Evolutionary conservation across 176 grass and related monocot genomes (phyloP).

Genomic region (maize (Zea mays)): Zm-B73-REFERENCE-NAM-5.0 NC_050096.1:56887001-56887500

Average conservation of each 20-base stretch:
- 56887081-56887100: not conserved
- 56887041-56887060: not conserved
- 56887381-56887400: slow-evolving; percentile 18
- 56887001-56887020: not conserved
- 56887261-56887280: slow-evolving; percentile 17
- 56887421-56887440: slow-evolving; percentile 95
- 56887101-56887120: not conserved
- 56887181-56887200: not conserved
- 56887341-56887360: slow-evolving; percentile 4
- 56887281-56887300: slow-evolving; percentile 16
- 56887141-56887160: not conserved
- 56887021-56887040: not conserved
- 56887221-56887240: not conserved
- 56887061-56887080: not conserved
- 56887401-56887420: slow-evolving; percentile 78
- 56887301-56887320: not conserved
- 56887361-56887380: slow-evolving; percentile 16
- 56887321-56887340: slow-evolving; percentile 2
- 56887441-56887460: slow-evolving; percentile 93
- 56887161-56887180: not conserved
- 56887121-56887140: not conserved
- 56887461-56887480: slow-evolving; percentile 76
- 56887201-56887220: not conserved
- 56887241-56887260: not conserved
- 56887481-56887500: slow-evolving; percentile 81